phyloP scores from a whole-genome alignment of 768 basidiomycete genomes.

The Calvatia gigantea region DNA sequence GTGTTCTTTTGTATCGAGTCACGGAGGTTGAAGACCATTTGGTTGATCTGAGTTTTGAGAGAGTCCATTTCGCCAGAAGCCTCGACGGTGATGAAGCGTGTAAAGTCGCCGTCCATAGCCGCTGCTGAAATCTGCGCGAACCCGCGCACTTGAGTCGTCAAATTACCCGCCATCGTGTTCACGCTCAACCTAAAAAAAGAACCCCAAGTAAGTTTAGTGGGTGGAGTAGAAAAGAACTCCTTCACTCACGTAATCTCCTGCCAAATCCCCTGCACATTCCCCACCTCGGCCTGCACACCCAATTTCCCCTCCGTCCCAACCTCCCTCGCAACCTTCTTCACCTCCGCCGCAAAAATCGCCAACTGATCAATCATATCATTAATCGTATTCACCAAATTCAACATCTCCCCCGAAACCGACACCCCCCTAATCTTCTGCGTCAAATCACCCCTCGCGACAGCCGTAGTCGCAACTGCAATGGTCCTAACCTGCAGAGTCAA shows the following conservation, averaged over 20 bases:
- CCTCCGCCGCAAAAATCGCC: slow-evolving; percentile 53
- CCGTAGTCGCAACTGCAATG: slow-evolving; percentile 91
- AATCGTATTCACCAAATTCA: slow-evolving; percentile 96
- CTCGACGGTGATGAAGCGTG: slow-evolving; percentile 98
- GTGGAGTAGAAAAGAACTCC: neutral
- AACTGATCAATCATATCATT: slow-evolving; percentile 75
- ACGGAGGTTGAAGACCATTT: slow-evolving; percentile 97
- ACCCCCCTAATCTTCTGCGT: slow-evolving; percentile 92
- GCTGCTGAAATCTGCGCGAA: slow-evolving; percentile 99
- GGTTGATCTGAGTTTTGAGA: slow-evolving; percentile 97
- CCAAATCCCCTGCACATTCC: slow-evolving; percentile 97
- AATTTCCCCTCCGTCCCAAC: slow-evolving; percentile 99
- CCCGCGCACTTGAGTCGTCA: slow-evolving; percentile 98
- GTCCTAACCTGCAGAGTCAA: slow-evolving; percentile 91
- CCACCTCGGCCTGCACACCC: slow-evolving; percentile 96
- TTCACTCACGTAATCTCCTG: slow-evolving; percentile 90
- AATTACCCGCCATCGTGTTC: slow-evolving; percentile 95
- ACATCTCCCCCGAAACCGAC: slow-evolving; percentile 92
- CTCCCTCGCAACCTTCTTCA: slow-evolving; percentile 95
- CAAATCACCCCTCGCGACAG: slow-evolving; percentile 91
- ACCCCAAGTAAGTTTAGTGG: neutral
- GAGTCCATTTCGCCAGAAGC: slow-evolving; percentile 99
- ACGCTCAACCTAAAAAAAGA: slow-evolving; percentile 71
- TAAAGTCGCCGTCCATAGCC: slow-evolving; percentile 98
- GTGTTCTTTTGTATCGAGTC: slow-evolving; percentile 99